Percentiles rank a stretch among this genome's conserved stretches.
phyloP scores from a whole-genome alignment of 192 early-diverging fungal genomes.

The Coemansia sp. region DNA sequence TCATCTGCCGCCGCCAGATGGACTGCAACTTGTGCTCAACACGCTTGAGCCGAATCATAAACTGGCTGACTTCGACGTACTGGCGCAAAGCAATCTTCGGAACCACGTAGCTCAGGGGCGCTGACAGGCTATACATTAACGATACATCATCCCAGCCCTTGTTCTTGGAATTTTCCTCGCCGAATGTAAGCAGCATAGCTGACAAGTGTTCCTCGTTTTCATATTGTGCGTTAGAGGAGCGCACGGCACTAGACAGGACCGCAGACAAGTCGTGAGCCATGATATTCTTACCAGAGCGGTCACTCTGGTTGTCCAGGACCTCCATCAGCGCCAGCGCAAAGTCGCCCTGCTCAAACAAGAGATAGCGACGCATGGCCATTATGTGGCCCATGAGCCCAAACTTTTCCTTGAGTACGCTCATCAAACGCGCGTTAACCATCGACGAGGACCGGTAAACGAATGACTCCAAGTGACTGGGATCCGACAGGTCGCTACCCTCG shows the following conservation, averaged over 20 bases:
- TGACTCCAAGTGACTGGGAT: constrained; percentile 69
- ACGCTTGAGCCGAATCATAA: constrained; percentile 88
- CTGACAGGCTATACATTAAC: constrained; percentile 81
- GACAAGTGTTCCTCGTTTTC: constrained; percentile 77
- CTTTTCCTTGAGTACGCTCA: constrained; percentile 74
- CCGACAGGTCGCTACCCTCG: constrained; percentile 59
- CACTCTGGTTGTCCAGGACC: constrained; percentile 65
- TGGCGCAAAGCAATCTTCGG: constrained; percentile 70
- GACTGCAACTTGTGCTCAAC: constrained; percentile 76
- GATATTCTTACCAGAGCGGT: constrained; percentile 71
- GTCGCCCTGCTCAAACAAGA: constrained; percentile 93
- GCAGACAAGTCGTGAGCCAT: constrained; percentile 92
- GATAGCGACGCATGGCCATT: constrained; percentile 81
- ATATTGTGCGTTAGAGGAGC: constrained; percentile 87
- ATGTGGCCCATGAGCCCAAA: constrained; percentile 88
- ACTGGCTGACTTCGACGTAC: constrained; percentile 84
- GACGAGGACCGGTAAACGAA: constrained; percentile 74
- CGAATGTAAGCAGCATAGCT: constrained; percentile 35
- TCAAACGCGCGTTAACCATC: constrained; percentile 75
- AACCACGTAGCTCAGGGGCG: constrained; percentile 87
- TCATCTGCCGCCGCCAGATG: constrained; percentile 80
- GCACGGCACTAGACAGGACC: constrained; percentile 78
- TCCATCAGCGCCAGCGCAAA: constrained; percentile 91
- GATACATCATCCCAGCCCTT: constrained; percentile 93
- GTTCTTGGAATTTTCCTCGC: constrained; percentile 62